Evolutionary conservation across 495 filamentous ascomycete genomes (phyloP).

Genomic region (Penicillium silybi): DNA sequence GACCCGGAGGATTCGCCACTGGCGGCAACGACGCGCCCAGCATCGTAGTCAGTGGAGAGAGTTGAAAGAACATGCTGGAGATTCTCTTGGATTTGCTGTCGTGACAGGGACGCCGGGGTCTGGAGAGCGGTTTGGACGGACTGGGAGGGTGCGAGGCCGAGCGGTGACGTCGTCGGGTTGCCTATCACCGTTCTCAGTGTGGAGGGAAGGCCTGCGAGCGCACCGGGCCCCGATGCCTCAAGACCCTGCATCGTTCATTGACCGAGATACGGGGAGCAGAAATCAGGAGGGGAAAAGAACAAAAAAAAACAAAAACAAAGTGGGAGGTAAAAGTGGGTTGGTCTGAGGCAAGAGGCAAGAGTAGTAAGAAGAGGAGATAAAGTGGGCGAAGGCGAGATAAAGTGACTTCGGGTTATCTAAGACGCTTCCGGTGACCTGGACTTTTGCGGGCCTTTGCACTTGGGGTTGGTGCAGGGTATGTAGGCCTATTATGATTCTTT

Average conservation of each 20-base stretch:
- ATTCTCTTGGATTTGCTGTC: constrained; percentile 25
- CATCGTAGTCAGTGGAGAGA: constrained; percentile 25
- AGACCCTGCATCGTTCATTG: constrained; percentile 46
- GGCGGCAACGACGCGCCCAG: constrained; percentile 23
- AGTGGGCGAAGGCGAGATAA: constrained; percentile 16
- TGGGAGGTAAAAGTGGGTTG: constrained; percentile 1
- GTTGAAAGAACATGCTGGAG: constrained; percentile 29
- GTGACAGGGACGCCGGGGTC: constrained; percentile 18
- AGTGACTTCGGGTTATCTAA: constrained; percentile 16
- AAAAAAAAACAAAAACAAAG: constrained; percentile 1
- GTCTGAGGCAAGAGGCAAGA: not conserved
- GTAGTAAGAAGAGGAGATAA: constrained; percentile 10
- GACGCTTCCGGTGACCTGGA: constrained; percentile 31
- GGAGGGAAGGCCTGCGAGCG: constrained; percentile 37
- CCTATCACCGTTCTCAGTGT: constrained; percentile 33
- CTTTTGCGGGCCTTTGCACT: too few relatives aligned
- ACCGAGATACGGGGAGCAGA: constrained; percentile 10
- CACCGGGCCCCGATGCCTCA: constrained; percentile 42
- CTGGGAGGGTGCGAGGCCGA: constrained; percentile 18
- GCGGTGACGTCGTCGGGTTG: constrained; percentile 33
- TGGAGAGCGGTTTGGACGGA: constrained; percentile 5
- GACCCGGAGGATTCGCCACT: constrained; percentile 46
- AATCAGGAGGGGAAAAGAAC: constrained; percentile 2
- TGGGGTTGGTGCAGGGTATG: too few relatives aligned
- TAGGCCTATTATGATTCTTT: too few relatives aligned